Conservation (phyloP, 768 basidiomycete genomes). For the Cubamyces lactineus region DNA sequence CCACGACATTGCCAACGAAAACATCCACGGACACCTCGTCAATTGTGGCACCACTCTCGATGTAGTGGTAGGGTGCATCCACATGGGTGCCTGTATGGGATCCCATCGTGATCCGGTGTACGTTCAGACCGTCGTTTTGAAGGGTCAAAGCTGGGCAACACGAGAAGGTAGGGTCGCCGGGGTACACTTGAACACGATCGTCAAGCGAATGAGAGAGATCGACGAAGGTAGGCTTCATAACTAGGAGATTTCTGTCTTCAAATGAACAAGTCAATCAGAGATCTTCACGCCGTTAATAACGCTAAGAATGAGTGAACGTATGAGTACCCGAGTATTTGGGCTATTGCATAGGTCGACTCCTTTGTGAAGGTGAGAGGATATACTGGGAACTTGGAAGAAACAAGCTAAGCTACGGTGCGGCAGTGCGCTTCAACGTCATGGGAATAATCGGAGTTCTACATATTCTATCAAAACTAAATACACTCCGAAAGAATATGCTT, state of each 20-base stretch:
- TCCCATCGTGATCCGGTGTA: slow-evolving; percentile 55
- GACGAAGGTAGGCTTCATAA: slow-evolving; percentile 35
- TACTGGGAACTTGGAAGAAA: too few species aligned
- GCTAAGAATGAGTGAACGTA: too few species aligned
- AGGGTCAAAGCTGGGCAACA: slow-evolving; percentile 46
- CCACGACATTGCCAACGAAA: slow-evolving; percentile 51
- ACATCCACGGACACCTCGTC: slow-evolving; percentile 56
- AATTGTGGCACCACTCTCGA: slow-evolving; percentile 55
- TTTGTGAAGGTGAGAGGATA: too few species aligned
- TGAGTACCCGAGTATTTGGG: too few species aligned
- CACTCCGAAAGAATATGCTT: too few species aligned
- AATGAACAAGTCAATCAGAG: too few species aligned
- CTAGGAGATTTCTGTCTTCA: neutral
- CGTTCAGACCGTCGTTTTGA: slow-evolving; percentile 50
- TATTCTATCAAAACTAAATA: too few species aligned
- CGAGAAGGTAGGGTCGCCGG: slow-evolving; percentile 57
- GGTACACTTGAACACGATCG: slow-evolving; percentile 50
- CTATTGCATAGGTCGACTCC: too few species aligned
- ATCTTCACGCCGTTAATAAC: too few species aligned
- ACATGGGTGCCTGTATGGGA: slow-evolving; percentile 81
- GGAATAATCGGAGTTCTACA: too few species aligned
- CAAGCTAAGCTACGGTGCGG: too few species aligned
- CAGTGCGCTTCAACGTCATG: too few species aligned
- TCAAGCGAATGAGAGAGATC: slow-evolving; percentile 60
- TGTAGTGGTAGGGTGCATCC: slow-evolving; percentile 77